Base-by-base conservation (phyloP, 805 yeast species). In the Ogataea degrootiae region DNA sequence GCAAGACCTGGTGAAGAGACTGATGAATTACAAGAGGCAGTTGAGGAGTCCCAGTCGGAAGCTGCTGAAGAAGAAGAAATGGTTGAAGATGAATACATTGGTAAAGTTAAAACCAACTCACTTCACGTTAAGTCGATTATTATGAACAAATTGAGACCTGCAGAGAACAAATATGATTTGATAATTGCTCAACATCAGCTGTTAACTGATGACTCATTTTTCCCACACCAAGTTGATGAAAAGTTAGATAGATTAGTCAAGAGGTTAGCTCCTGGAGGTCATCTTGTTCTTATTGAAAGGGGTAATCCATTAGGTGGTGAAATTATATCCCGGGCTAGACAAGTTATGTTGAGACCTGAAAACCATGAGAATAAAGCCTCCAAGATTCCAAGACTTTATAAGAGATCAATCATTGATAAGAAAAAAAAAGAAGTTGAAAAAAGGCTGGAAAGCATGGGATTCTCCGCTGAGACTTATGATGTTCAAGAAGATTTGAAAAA, bases 301-400 rank as follows among this genome's bases (percentile, higher is more conserved):
- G 99, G 99, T 3, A 87, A 85, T 47, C 88, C 97, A 0, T 60
- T 82, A 33, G 98, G 98, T 0, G 88, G 88, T 61, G 99, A 94
- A 66, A 74, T 81, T 3, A 76, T 90, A 48, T 95, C 96, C 0
- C 73, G 97, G 45, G 97, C 97, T 5, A 75, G 99, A 59, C 97
- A 92, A 63, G 68, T 88, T 4, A 80, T 89, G 77, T 69, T 92
- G n/a, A 79, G 98, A 55, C 97, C 97, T 0, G 96, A 85, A 56
- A 76, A 79, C 6, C 73, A 72, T 55, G 72, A 66, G 6, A 65
- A 67, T 12, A 85, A 81, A 53, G 61, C 67, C 37, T 84, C 84
- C 0, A 83, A 83, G 58, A 74, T 82, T 33, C 90, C 94, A 33
- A 71, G 90, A 56, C 85, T 87, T 1, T 86, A 82, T 66, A 70